Base-by-base conservation (phyloP, 352 stramenopile genomes). In the Albugo candida region DNA sequence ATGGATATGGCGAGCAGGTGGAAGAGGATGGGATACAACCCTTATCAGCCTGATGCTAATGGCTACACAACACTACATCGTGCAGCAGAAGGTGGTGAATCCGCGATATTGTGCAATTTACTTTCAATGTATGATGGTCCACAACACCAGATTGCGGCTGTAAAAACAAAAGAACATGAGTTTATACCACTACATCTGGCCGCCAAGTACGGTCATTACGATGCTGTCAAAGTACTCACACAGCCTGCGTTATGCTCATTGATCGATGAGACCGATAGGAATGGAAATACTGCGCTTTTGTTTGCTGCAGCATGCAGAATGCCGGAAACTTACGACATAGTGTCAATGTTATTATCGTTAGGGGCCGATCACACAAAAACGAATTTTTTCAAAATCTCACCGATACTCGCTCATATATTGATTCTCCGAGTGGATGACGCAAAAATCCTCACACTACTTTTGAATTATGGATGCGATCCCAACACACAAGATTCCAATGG, bases 51-150 rank as follows among this genome's bases (percentile, higher is more conserved):
- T 13, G 77, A 86, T 48, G 68, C 65, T 18, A 70, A 62, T 31
- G 77, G 77, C n/a, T 89, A 83, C 63, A 89, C 77, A 34, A 74
- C 77, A 38, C 59, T 89, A 36, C 77, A 89, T 47, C 77, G 77
- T 24, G 67, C 73, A 1, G 73, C 77, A 21, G 80, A 83, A 48
- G 67, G 65, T 16, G 77, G 73, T 24, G 73, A 86, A 47, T 61
- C 68, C 37, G 48, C 64, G 3, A 67, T 89, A 18, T 63, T 86
- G 34, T 61, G 64, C 11, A 82, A 73, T 35, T 52, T 89, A 21
- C 59, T 89, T 16, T 68, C 70, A 45, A 89, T 83, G 67, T 89
- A 82, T 59, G 73, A 89, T 41, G 77, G 77, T 27, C 71, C 71
- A 16, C 63, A 67, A 6, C 55, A 79, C 40, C 70, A 86, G 36